Evolutionary conservation across 768 basidiomycete genomes (phyloP), one percentile per base, ranked within the genome.

Genomic region (Megacollybia marginata): DNA sequence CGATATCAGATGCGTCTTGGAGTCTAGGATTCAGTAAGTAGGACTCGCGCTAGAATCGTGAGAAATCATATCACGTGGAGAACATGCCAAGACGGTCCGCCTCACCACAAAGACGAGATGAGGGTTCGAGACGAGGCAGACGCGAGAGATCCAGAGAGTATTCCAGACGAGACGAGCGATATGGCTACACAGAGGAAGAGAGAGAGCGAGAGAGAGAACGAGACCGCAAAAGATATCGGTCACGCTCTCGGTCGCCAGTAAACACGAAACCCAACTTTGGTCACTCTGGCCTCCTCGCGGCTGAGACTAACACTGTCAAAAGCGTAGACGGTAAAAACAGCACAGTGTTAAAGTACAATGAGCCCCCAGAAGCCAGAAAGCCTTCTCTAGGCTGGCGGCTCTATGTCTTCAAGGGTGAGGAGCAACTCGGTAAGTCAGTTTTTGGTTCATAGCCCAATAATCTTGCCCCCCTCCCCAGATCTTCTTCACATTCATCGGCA

Each of bases 341-440:
- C 57, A 85, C 87, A 6, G 80, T 96, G 42, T 72, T 99, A 54
- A 99, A 98, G 66, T 99, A 99, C 65, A 94, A 98, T 54, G 96
- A 99, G 65, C 96, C 96, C 13, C 93, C 96, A 6, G 96, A 99
- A 73, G 96, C 95, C 28, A 73, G 96, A 56, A 97, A 94, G 62
- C 95, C 96, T 9, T 68, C 75, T 5, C 66, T 88, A 33, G 88
- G 89, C 15, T 98, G 96, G 96, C 75, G 96, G 62, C 62, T 99
- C 53, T 99, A 98, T 61, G 94, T 97, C 33, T 99, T 98, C 77
- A 98, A 98, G 68, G 95, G 89, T 18, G 79, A 76, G 48, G 92
- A 96, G 57, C 88, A 97, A 74, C 73, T 84, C 46, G 94, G 95
- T 95, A 62, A 65, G 89, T 72, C 5, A 12, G 15, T 33, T 12